A percentile compares a stretch with the other conserved stretches of the same genome.
Evolutionary conservation across 768 basidiomycete genomes (phyloP).

Genomic region (Pholiota molesta): DNA sequence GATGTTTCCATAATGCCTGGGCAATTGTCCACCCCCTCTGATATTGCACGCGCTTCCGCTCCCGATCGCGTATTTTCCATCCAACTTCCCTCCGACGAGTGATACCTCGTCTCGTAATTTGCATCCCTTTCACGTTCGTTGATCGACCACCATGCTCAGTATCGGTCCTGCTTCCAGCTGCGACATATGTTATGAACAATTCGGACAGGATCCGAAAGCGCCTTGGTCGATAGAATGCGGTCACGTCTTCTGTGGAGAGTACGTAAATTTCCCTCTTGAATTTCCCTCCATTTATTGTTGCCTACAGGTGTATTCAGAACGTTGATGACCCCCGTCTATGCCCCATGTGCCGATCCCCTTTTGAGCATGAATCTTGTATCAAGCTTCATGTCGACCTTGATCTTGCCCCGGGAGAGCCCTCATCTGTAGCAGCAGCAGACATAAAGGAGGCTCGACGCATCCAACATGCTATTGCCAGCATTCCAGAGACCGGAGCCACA

Average conservation of each 20-base stretch:
- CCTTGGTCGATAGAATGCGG: constrained; percentile 74
- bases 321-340: constrained; percentile 49
- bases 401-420: constrained; percentile 22
- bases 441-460: constrained; percentile 47
- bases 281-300: constrained; percentile 9
- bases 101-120: constrained; percentile 23
- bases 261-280: constrained; percentile 21
- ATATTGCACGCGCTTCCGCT: constrained; percentile 23
- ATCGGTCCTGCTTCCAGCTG: constrained; percentile 66
- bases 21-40: constrained; percentile 35
- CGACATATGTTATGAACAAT: constrained; percentile 76
- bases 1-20: constrained; percentile 38
- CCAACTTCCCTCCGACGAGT: constrained; percentile 20
- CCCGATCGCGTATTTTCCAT: constrained; percentile 12
- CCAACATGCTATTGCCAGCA: constrained; percentile 52
- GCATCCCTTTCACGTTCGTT: constrained; percentile 29
- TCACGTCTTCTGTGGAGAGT: constrained; percentile 66
- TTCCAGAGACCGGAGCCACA: constrained; percentile 59
- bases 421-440: constrained; percentile 17
- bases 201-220: constrained; percentile 51
- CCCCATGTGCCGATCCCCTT: constrained; percentile 64
- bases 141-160: constrained; percentile 59
- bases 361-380: constrained; percentile 47
- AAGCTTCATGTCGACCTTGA: constrained; percentile 66
- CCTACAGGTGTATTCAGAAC: constrained; percentile 54